phyloP scores from a whole-genome alignment of 305 asterid genomes.

The Plantago lanceolata region DNA sequence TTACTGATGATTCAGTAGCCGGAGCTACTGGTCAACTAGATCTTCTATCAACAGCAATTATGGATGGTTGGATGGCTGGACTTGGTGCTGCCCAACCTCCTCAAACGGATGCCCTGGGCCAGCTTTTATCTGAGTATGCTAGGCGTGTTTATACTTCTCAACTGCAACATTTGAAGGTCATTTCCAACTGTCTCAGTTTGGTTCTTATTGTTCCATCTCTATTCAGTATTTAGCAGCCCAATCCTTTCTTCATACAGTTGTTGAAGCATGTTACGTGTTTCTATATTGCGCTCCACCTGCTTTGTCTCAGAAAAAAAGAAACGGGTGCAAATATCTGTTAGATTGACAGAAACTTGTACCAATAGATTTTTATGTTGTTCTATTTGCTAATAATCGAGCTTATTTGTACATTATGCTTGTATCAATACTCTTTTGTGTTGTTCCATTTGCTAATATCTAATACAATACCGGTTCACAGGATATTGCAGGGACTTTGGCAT shows the following conservation, averaged over 20 bases:
- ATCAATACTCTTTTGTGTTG: not conserved
- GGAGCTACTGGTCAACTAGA: constrained; percentile 95
- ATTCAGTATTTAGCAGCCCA: constrained; percentile 3
- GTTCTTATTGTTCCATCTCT: constrained; percentile 10
- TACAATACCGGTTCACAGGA: constrained; percentile 48
- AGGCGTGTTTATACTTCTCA: constrained; percentile 88
- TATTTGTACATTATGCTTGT: constrained; percentile 14
- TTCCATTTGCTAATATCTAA: constrained; percentile 14
- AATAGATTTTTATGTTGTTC: not conserved
- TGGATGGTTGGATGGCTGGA: constrained; percentile 99
- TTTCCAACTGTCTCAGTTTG: constrained; percentile 15
- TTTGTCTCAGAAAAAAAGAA: not conserved
- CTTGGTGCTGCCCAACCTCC: constrained; percentile 98
- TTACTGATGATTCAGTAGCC: constrained; percentile 67
- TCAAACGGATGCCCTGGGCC: constrained; percentile 93
- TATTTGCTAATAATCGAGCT: constrained; percentile 12
- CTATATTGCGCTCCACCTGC: not conserved
- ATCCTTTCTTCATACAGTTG: not conserved
- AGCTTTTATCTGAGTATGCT: constrained; percentile 89
- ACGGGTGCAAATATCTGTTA: not conserved
- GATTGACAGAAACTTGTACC: constrained; percentile 5
- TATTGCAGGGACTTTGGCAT: constrained; percentile 96
- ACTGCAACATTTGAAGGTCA: constrained; percentile 90
- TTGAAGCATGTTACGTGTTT: too few species aligned
- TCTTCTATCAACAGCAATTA: constrained; percentile 97